Conservation (phyloP, 139 green algal species). For the Chlamydomonas sp. region DNA sequence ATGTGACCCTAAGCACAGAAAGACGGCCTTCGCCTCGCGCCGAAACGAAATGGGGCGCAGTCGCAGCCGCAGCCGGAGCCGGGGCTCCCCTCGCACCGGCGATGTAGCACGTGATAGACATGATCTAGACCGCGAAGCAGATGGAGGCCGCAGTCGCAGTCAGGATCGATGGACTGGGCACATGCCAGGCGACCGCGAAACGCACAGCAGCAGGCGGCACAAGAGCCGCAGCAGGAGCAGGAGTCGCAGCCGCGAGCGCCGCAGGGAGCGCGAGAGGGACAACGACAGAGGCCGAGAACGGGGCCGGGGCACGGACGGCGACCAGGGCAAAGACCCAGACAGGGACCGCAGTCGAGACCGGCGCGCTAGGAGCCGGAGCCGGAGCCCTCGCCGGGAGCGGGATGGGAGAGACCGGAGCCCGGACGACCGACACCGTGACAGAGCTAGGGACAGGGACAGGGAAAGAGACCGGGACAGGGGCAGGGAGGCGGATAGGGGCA, state of each 20-base stretch:
- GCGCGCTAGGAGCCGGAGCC: not conserved
- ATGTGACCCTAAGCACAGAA: too few relatives aligned
- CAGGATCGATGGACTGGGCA: not conserved
- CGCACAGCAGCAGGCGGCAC: not conserved
- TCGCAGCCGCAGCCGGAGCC: too few relatives aligned
- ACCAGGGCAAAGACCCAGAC: not conserved
- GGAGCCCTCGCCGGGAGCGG: not conserved
- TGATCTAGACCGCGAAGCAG: not conserved
- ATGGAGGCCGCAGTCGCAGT: conserved; percentile 15
- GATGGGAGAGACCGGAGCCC: not conserved
- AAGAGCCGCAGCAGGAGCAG: not conserved
- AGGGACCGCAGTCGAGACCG: not conserved
- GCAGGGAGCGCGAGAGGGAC: not conserved
- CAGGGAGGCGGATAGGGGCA: not conserved
- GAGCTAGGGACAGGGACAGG: not conserved
- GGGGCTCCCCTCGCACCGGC: too few relatives aligned
- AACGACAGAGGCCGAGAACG: not conserved
- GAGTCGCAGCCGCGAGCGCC: not conserved
- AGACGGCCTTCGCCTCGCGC: too few relatives aligned
- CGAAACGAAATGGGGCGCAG: too few relatives aligned
- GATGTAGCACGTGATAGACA: too few relatives aligned
- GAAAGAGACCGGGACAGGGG: not conserved
- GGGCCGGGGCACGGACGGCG: not conserved
- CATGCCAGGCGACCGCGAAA: not conserved
- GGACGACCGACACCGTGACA: not conserved